A percentile compares a stretch with the other conserved stretches of the same genome.
These are phyloP conservation scores for Ascochyta clinopodiicola DNA, from an alignment of 2,329 filamentous ascomycete genomes.

Conservation along the genomic window DNA sequence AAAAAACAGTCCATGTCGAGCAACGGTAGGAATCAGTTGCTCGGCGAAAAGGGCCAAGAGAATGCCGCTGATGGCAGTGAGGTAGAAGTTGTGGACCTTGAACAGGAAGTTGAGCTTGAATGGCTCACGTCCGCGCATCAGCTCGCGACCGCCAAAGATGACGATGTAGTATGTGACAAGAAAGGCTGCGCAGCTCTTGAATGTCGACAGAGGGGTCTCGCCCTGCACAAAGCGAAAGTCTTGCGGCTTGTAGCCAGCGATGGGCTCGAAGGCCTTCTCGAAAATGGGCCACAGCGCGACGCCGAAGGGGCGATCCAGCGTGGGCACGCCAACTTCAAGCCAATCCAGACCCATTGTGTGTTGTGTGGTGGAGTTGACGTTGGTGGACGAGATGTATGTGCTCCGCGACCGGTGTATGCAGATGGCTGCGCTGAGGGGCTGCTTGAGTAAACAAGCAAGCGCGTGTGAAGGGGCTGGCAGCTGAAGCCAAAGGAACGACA, in stretches of 20 bases:
- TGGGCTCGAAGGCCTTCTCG: slow-evolving; percentile 78
- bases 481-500: slow-evolving; percentile 46
- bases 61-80: slow-evolving; percentile 82
- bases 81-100: slow-evolving; percentile 94
- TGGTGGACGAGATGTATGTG: slow-evolving; percentile 4
- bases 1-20: slow-evolving; percentile 82
- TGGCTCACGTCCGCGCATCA: slow-evolving; percentile 86
- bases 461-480: slow-evolving; percentile 19
- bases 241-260: slow-evolving; percentile 81
- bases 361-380: slow-evolving; percentile 5
- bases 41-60: slow-evolving; percentile 88
- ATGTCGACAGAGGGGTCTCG: slow-evolving; percentile 86
- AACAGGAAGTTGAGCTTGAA: slow-evolving; percentile 89
- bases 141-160: slow-evolving; percentile 89
- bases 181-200: slow-evolving; percentile 80
- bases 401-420: slow-evolving; percentile 9
- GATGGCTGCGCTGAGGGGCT: slow-evolving; percentile 18
- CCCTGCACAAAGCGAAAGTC: slow-evolving; percentile 85
- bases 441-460: slow-evolving; percentile 23
- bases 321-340: slow-evolving; percentile 66
- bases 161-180: slow-evolving; percentile 89
- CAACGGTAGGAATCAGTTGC: slow-evolving; percentile 85
- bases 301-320: slow-evolving; percentile 90
- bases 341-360: slow-evolving; percentile 61
- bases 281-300: slow-evolving; percentile 93